Conservation (phyloP, 768 basidiomycete species). For the Mycena maculata region DNA sequence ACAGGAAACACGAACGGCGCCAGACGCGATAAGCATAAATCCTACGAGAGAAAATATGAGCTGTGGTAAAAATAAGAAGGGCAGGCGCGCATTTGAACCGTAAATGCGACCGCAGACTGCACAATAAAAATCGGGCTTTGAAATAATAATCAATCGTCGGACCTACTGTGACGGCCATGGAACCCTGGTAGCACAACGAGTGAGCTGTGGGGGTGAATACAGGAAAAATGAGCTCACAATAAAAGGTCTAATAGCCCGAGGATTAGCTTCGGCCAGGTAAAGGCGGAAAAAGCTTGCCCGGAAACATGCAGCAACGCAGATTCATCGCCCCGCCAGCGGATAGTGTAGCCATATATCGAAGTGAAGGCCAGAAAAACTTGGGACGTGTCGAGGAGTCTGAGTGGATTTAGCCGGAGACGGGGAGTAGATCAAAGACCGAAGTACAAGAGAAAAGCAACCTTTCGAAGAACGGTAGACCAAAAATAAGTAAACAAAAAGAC, state of each 20-base stretch:
- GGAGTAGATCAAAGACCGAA: constrained; percentile 1
- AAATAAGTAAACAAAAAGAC: constrained; percentile 11
- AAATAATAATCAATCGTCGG: neutral
- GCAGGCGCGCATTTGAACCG: constrained; percentile 47
- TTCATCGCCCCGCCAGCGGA: constrained; percentile 26
- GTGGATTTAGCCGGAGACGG: neutral
- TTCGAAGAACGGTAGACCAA: constrained; percentile 6
- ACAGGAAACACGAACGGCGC: constrained; percentile 42
- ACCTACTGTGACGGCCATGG: constrained; percentile 49
- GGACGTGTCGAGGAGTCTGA: constrained; percentile 34
- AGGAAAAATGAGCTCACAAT: constrained; percentile 7
- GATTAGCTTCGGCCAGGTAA: neutral
- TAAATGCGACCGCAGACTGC: constrained; percentile 49
- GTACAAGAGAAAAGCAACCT: constrained; percentile 35
- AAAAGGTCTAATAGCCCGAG: constrained; percentile 24
- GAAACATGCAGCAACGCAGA: constrained; percentile 30
- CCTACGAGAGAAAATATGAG: constrained; percentile 28
- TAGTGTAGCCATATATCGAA: constrained; percentile 31
- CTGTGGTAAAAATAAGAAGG: neutral
- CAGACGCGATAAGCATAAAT: constrained; percentile 52
- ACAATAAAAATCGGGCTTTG: too few relatives aligned
- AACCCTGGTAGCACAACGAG: constrained; percentile 39
- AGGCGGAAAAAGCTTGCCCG: neutral
- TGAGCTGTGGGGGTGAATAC: neutral
- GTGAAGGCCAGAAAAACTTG: constrained; percentile 25